A percentile compares a stretch with the other conserved stretches of the same genome.
Evolutionary conservation across 176 grass and related monocot genomes (phyloP).

Genomic region (Ampelocalamus luodianensis): DNA sequence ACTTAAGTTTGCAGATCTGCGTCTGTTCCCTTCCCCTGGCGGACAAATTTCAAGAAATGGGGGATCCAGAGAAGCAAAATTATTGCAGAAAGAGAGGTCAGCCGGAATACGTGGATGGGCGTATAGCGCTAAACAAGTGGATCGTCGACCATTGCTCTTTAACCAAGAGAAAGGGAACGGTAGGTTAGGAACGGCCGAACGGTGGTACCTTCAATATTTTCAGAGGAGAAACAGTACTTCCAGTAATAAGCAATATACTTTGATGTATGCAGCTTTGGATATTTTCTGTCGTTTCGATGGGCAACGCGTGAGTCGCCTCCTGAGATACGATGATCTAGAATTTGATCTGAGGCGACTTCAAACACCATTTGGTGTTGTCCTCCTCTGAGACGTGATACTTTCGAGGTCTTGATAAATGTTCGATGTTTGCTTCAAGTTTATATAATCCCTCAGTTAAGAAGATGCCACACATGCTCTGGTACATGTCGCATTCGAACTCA

Average conservation of each 20-base stretch:
- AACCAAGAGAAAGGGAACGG: constrained; percentile 10
- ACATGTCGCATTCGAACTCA: not conserved
- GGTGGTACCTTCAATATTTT: not conserved
- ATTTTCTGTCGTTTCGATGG: not conserved
- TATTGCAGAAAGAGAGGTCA: constrained; percentile 9
- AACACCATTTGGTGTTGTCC: no score
- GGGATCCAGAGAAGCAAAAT: not conserved
- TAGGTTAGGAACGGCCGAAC: not conserved
- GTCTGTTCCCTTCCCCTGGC: not conserved
- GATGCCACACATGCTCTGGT: not conserved
- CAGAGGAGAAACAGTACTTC: not conserved
- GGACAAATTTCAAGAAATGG: constrained; percentile 16
- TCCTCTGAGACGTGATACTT: no score
- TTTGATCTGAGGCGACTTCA: no score
- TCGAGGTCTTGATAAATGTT: not conserved
- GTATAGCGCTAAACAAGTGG: constrained; percentile 18
- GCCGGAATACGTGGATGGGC: constrained; percentile 43
- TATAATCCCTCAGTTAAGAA: no score
- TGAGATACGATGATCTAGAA: no score
- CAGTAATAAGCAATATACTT: not conserved
- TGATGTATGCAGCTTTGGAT: not conserved
- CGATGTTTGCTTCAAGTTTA: not conserved
- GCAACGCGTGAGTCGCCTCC: not conserved
- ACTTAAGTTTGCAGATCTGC: constrained; percentile 7
- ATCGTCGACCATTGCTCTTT: not conserved